phyloP scores from a whole-genome alignment of 1,284 basidiomycete genomes.

The Malassezia obtusa region DNA sequence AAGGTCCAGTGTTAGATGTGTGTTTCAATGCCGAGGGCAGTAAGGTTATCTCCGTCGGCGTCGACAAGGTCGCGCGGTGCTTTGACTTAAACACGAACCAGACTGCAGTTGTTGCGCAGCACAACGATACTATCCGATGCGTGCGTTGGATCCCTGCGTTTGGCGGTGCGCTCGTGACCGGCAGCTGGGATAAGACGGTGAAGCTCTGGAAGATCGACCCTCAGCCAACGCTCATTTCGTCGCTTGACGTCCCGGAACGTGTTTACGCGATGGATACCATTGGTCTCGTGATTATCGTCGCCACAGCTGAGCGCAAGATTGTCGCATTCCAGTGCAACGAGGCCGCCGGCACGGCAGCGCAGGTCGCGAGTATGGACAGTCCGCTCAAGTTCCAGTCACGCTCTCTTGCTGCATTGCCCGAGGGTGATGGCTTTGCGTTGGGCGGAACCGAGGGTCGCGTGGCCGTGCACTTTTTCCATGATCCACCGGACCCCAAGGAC shows the following conservation, averaged over 20 bases:
- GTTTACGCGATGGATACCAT: slow-evolving; percentile 74
- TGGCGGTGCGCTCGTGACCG: slow-evolving; percentile 67
- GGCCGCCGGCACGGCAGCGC: slow-evolving; percentile 52
- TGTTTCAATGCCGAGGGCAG: slow-evolving; percentile 76
- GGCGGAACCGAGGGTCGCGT: slow-evolving; percentile 92
- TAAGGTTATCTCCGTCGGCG: slow-evolving; percentile 73
- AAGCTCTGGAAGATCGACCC: slow-evolving; percentile 56
- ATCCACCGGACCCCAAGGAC: slow-evolving; percentile 33
- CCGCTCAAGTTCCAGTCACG: slow-evolving; percentile 80
- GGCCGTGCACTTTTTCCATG: slow-evolving; percentile 71
- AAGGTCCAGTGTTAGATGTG: slow-evolving; percentile 69
- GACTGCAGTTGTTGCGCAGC: slow-evolving; percentile 61
- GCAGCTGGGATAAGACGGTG: slow-evolving; percentile 82
- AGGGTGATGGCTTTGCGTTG: slow-evolving; percentile 55
- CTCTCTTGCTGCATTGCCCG: slow-evolving; percentile 31
- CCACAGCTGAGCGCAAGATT: slow-evolving; percentile 78
- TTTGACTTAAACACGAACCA: slow-evolving; percentile 66
- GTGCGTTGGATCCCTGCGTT: slow-evolving; percentile 65
- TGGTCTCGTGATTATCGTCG: slow-evolving; percentile 80
- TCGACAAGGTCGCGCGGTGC: slow-evolving; percentile 72
- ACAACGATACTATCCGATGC: slow-evolving; percentile 69
- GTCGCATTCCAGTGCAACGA: slow-evolving; percentile 67
- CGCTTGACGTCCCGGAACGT: slow-evolving; percentile 63
- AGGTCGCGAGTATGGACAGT: slow-evolving; percentile 21
- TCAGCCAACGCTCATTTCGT: slow-evolving; percentile 25